Conservation (phyloP, 2,329 filamentous ascomycete species). For the Hypomyces rosellus region DNA sequence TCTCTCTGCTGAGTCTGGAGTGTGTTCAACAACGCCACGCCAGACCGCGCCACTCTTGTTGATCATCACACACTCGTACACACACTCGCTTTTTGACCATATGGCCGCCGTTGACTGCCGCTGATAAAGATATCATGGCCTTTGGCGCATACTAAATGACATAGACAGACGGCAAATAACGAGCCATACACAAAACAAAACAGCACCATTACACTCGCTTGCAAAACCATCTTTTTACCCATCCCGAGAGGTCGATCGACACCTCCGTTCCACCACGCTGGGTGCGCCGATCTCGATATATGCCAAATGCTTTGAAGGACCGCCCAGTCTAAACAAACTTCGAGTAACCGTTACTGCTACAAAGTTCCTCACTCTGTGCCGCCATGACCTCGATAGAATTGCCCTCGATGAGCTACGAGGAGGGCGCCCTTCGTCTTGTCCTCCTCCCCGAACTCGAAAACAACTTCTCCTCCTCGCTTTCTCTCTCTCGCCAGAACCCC, state of each 20-base stretch:
- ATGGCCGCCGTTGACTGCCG: no score
- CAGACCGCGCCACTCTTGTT: not conserved
- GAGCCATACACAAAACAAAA: not conserved
- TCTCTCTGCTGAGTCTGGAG: not conserved
- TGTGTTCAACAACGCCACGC: not conserved
- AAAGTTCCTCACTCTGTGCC: not conserved
- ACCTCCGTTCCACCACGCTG: no score
- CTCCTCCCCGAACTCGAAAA: constrained; percentile 18
- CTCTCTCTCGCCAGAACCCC: not conserved
- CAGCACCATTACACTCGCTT: no score
- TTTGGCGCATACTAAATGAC: constrained; percentile 3
- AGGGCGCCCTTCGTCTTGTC: constrained; percentile 24
- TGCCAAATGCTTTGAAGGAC: not conserved
- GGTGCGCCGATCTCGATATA: not conserved
- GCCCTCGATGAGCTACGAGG: constrained; percentile 24
- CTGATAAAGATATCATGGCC: constrained; percentile 6
- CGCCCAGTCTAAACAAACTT: not conserved
- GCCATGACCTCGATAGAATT: constrained; percentile 24
- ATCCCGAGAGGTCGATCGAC: no score
- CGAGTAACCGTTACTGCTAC: not conserved
- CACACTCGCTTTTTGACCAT: no score
- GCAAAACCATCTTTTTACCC: no score
- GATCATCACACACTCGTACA: not conserved
- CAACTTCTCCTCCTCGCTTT: constrained; percentile 3
- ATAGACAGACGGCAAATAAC: constrained; percentile 1